Percentiles rank a stretch among this genome's conserved stretches.
phyloP scores from a whole-genome alignment of 768 basidiomycete species.

The Lentinula boryana region DNA sequence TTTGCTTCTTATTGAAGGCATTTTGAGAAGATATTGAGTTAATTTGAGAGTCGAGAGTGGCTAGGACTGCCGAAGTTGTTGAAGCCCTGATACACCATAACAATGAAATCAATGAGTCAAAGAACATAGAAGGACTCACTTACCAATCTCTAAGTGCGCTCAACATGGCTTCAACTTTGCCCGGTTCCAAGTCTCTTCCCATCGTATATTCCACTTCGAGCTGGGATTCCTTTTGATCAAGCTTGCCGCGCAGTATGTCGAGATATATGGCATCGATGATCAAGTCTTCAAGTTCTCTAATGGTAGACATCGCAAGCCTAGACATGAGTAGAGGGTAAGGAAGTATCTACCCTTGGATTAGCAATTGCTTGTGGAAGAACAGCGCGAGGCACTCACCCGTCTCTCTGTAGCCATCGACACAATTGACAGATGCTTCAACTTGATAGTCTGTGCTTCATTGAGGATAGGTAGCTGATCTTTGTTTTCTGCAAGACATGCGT shows the following conservation, averaged over 20 bases:
- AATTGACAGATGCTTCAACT: conserved; percentile 91
- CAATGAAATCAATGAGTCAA: neutral
- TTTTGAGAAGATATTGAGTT: conserved; percentile 41
- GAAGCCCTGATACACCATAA: conserved; percentile 43
- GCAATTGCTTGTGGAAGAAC: neutral
- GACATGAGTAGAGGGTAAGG: conserved; percentile 71
- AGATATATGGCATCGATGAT: conserved; percentile 97
- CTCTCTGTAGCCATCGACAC: conserved; percentile 74
- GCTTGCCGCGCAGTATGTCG: conserved; percentile 81
- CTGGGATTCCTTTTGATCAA: conserved; percentile 88
- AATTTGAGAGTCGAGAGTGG: conserved; percentile 70
- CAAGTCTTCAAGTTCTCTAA: conserved; percentile 91
- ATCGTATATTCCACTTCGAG: conserved; percentile 91
- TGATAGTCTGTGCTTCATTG: conserved; percentile 68
- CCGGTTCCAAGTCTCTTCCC: conserved; percentile 86
- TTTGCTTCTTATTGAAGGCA: conserved; percentile 31
- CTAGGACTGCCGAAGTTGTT: conserved; percentile 65
- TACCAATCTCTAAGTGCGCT: conserved; percentile 64
- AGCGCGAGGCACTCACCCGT: conserved; percentile 47
- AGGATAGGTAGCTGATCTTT: conserved; percentile 62
- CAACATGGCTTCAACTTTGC: conserved; percentile 55
- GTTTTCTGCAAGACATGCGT: conserved; percentile 40
- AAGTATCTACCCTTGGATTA: conserved; percentile 50
- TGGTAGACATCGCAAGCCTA: conserved; percentile 66
- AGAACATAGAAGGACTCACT: conserved; percentile 15